phyloP scores from a whole-genome alignment of 768 basidiomycete genomes.

The Hortiboletus flavorubellus region DNA sequence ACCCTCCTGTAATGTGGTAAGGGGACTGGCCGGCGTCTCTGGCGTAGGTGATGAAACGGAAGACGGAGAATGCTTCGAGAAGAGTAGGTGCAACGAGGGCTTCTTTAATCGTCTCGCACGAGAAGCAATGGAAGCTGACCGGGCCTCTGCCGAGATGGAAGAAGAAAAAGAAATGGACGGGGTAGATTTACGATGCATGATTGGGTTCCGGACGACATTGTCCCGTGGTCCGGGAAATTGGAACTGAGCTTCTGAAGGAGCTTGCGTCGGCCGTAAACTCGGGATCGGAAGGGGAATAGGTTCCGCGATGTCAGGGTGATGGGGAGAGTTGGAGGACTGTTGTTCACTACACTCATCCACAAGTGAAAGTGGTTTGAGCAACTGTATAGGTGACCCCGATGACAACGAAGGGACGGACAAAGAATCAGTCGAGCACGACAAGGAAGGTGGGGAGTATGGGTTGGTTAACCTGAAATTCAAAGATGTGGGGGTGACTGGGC shows the following conservation, averaged over 20 bases:
- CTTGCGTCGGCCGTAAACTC: slow-evolving; percentile 20
- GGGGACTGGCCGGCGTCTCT: slow-evolving; percentile 24
- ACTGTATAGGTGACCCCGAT: slow-evolving; percentile 37
- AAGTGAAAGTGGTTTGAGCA: slow-evolving; percentile 38
- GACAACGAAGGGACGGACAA: slow-evolving; percentile 52
- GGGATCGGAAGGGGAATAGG: slow-evolving; percentile 25
- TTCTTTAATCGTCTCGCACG: slow-evolving; percentile 49
- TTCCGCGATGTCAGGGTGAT: slow-evolving; percentile 31
- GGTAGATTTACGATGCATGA: slow-evolving; percentile 36
- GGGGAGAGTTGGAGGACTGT: slow-evolving; percentile 21
- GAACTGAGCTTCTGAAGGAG: slow-evolving; percentile 25
- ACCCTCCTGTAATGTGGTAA: slow-evolving; percentile 15
- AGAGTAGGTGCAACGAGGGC: slow-evolving; percentile 66
- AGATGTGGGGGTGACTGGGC: slow-evolving; percentile 36
- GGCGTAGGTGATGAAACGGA: slow-evolving; percentile 35
- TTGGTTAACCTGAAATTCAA: slow-evolving; percentile 27
- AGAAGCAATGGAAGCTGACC: slow-evolving; percentile 35
- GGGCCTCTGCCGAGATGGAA: slow-evolving; percentile 32
- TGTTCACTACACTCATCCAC: slow-evolving; percentile 29
- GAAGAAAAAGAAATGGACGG: slow-evolving; percentile 33
- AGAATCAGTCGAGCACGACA: slow-evolving; percentile 61
- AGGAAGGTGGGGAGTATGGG: slow-evolving; percentile 40
- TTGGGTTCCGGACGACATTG: slow-evolving; percentile 26
- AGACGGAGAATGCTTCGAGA: slow-evolving; percentile 60
- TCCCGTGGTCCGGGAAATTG: slow-evolving; percentile 47